Evolutionary conservation across 2,329 filamentous ascomycete genomes (phyloP), one percentile per base, ranked within the genome.

Genomic region (Juglanconis oblonga): DNA sequence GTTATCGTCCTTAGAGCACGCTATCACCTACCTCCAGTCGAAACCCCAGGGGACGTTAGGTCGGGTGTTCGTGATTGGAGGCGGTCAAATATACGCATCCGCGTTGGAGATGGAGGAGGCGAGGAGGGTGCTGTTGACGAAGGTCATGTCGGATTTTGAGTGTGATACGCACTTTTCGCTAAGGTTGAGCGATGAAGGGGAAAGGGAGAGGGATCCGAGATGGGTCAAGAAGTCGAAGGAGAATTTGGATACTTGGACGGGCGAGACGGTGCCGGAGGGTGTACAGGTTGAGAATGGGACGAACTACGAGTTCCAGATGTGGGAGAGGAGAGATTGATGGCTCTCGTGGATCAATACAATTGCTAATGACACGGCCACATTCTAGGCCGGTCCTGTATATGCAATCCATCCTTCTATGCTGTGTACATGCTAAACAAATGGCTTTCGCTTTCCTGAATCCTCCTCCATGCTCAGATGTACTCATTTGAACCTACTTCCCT

Each of bases 41-140:
- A 70, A 81, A 52, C 70, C 72, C 55, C 55, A 63, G 51, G 67
- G 65, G 8, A 66, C 65, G 47, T 67, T 87, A 38, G 83, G 81
- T 8, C 83, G 84, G 67, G 81, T 92, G 3, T 98, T 93, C 73
- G 84, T 98, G 48, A 97, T 99, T 68, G 95, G 95, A 31, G 95
- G 95, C 4, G 90, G 87, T 58, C 89, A 92, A 76, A 88, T 98
- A 65, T 99, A 98, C 74, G 79, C 78, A 44, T 83, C 87, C 29
- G 88, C 91, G 13, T 77, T 98, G 69, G 71, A 76, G 66, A 68
- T 86, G 59, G 70, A 74, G 47, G 80, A 86, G 71, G 79, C 86
- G 47, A 81, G 77, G 67, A 77, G 87, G 45, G 82, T 95, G 57
- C 73, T 95, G 62, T 76, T 94, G 65, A 95, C 91, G 54, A 81